Evolutionary conservation across 129 eudicot species (phyloP).

Genomic region (Helianthus tuberosus): DNA sequence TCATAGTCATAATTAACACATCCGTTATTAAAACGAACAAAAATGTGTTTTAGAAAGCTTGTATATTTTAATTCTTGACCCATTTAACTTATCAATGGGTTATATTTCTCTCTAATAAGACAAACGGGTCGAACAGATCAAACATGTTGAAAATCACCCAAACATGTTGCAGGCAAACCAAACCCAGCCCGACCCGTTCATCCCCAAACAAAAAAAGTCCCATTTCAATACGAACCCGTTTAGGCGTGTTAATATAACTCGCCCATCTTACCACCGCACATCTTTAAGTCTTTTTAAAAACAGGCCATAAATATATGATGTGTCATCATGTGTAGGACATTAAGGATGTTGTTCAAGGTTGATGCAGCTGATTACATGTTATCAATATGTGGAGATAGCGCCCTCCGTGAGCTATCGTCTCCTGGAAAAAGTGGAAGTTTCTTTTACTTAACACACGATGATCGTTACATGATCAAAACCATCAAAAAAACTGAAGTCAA

Average conservation of each 20-base stretch:
- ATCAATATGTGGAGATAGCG: conserved; percentile 88
- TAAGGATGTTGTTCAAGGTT: conserved; percentile 92
- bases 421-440: conserved; percentile 99
- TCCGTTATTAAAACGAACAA: no score
- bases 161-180: no score
- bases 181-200: no score
- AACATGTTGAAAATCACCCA: no score
- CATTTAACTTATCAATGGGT: no score
- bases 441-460: conserved; percentile 88
- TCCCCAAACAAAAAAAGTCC: background rate
- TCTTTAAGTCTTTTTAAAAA: background rate
- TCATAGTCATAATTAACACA: no score
- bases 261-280: background rate
- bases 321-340: conserved; percentile 51
- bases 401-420: conserved; percentile 92
- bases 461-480: conserved; percentile 98
- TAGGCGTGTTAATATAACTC: background rate
- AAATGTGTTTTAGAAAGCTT: no score
- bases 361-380: conserved; percentile 99
- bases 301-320: background rate
- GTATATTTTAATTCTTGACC: no score
- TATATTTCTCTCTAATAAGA: no score
- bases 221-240: background rate
- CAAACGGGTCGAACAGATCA: no score
- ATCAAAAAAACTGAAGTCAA: conserved; percentile 94